Evolutionary conservation across 2,329 filamentous ascomycete genomes (phyloP), one percentile per base, ranked within the genome.

Genomic region (Ophiostoma ips): DNA sequence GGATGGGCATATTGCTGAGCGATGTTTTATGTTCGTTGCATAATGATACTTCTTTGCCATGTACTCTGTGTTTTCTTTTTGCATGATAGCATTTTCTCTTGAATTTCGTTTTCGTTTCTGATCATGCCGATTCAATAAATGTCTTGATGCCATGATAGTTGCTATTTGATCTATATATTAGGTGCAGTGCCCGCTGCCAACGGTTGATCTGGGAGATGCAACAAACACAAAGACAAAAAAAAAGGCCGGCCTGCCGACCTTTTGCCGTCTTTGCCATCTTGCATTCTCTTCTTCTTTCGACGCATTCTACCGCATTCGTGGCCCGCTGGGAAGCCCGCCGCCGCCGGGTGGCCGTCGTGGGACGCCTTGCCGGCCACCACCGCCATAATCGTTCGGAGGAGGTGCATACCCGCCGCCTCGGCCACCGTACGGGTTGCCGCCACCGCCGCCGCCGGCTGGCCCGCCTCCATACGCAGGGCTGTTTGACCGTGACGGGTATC

Each of bases 401-500:
- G 38, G 19, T n/a, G 19, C 38, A 41, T 41, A 41, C 15, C 19
- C 38, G 24, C 36, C 16, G 18, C 38, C 48, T 48, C 55, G 15
- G 28, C 55, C 11, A 5, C 50, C 60, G 13, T 63, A 63, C 10
- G 62, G 58, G 49, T 65, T 66, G 3, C 46, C 41, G n/a, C 48
- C 62, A 3, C 68, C 70, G 5, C 62, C 62, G 15, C 61, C 59
- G 41, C 57, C 56, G 48, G 41, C 33, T 2, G 13, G 57, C 58
- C 40, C 57, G 57, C 49, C 60, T 58, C 49, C 59, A 56, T 41
- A 61, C 59, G 49, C 53, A 30, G 55, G 55, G 24, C 55, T 56
- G 28, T 41, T 44, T 3, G 55, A 52, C 46, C 73, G 71, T 45
- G 70, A 69, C 40, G 75, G 76, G 56, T 16, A n/a, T 75, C 71